These are phyloP conservation scores for Brassica napus DNA, from an alignment of 345 rosid genomes.

Conservation along the genomic window Da-Ae NC_063441.1:8807501-8808000, in stretches of 20 bases:
- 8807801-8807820: conserved; percentile 69
- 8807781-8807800: conserved; percentile 68
- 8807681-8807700: conserved; percentile 76
- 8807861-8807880: conserved; percentile 86
- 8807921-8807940: conserved; percentile 68
- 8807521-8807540: conserved; percentile 53
- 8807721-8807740: conserved; percentile 86
- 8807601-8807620: conserved; percentile 77
- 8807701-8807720: conserved; percentile 95
- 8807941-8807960: conserved; percentile 91
- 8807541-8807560: conserved; percentile 70
- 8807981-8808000: conserved; percentile 93
- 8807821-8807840: conserved; percentile 79
- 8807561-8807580: conserved; percentile 89
- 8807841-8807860: conserved; percentile 91
- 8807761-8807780: conserved; percentile 72
- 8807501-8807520: conserved; percentile 61
- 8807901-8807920: conserved; percentile 77
- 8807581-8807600: conserved; percentile 81
- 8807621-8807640: conserved; percentile 82
- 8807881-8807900: conserved; percentile 84
- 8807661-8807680: conserved; percentile 90
- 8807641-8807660: conserved; percentile 92
- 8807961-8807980: conserved; percentile 92
- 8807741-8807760: conserved; percentile 90